Conservation (phyloP, 768 basidiomycete genomes). For the Leccinum barrowsii region DNA sequence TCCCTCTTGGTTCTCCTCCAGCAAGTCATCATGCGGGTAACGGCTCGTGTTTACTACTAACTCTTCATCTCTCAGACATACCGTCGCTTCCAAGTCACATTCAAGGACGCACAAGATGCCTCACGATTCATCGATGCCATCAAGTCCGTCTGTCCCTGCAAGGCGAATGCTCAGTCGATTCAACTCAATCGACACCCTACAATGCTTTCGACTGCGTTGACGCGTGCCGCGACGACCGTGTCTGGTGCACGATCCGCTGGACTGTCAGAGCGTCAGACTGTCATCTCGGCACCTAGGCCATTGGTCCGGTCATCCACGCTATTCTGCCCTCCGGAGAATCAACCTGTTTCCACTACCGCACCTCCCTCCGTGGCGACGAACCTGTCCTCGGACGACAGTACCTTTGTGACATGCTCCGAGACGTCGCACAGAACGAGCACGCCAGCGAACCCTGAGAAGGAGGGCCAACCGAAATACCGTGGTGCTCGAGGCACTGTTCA, state of each 20-base stretch:
- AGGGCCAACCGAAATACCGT: neutral
- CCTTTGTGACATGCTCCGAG: slow-evolving; percentile 29
- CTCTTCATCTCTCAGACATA: slow-evolving; percentile 45
- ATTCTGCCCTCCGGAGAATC: neutral
- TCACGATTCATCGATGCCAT: slow-evolving; percentile 60
- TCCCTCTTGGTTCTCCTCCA: slow-evolving; percentile 27
- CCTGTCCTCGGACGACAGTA: slow-evolving; percentile 27
- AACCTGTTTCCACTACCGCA: neutral
- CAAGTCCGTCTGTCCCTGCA: slow-evolving; percentile 71
- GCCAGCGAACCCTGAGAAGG: slow-evolving; percentile 1
- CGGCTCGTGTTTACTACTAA: slow-evolving; percentile 5
- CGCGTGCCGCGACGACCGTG: slow-evolving; percentile 15
- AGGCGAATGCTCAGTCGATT: slow-evolving; percentile 43
- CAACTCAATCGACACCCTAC: slow-evolving; percentile 17
- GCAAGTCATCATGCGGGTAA: slow-evolving; percentile 20
- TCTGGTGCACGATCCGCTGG: neutral
- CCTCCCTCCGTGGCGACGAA: slow-evolving; percentile 9
- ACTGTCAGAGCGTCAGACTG: slow-evolving; percentile 7
- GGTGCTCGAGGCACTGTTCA: slow-evolving; percentile 4
- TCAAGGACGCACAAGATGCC: slow-evolving; percentile 46
- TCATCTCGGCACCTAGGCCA: neutral
- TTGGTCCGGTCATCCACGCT: slow-evolving; percentile 1
- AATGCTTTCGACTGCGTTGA: slow-evolving; percentile 12
- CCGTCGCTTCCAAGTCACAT: slow-evolving; percentile 75
- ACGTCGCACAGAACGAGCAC: slow-evolving; percentile 10